Base-by-base conservation (phyloP, 1,139 yeast genomes). In the Suhomyces kunorum region DNA sequence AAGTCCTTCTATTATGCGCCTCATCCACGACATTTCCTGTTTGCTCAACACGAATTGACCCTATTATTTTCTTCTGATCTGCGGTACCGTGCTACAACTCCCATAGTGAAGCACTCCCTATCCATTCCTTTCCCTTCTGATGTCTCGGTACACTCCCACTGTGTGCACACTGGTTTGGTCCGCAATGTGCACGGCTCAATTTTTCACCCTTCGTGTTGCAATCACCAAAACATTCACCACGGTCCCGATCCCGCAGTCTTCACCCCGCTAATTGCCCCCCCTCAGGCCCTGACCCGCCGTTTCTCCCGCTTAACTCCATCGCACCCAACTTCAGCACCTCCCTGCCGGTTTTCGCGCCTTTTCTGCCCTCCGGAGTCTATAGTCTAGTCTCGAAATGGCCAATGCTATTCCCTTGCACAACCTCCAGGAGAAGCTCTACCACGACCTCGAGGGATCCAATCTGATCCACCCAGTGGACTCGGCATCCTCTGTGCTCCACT, bases 381-480 rank as follows among this genome's bases (percentile, higher is more conserved):
- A 4, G 32, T 29, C 32, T 23, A 23, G 32, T 29, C 17, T 19
- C 12, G 16, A 15, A 23, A 33, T 38, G 36, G 16, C 39, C 12
- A 18, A 34, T 17, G 44, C 29, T 15, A 35, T 25, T 14, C 38
- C 45, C 11, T 23, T 24, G 19, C 26, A 34, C 28, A 38, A 42
- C 34, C 37, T 42, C 8, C 41, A 38, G 28, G 45, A 35, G 15
- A 42, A 38, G 34, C 32, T 35, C 41, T 40, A 33, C 28, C 40
- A 35, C 11, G 49, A 46, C 29, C 44, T 46, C 24, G 49, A 46
- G 36, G 42, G 40, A 18, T 45, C 46, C 14, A 35, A 40, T 11
- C 39, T 40, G 7, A 32, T 45, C 26, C 30, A 40, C n/a, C 35
- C 45, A 11, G 32, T 40, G 29, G 48, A 45, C 34, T 45, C 48